Conservation (phyloP, 768 basidiomycete species). For the Phaeotremella skinneri region DNA sequence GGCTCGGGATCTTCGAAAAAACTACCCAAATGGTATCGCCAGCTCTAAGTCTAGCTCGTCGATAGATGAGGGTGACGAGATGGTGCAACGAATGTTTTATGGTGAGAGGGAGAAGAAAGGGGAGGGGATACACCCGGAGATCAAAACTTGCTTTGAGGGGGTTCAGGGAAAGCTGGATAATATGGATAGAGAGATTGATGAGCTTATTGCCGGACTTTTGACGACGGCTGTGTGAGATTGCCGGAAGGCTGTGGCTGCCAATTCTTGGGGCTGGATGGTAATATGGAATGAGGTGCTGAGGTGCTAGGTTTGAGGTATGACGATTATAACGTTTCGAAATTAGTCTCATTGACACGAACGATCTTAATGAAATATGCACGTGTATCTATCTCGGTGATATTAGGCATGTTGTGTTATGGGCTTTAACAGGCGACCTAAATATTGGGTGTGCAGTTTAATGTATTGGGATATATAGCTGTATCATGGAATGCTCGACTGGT, state of each 20-base stretch:
- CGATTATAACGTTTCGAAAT: background rate
- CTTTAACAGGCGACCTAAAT: too few species aligned
- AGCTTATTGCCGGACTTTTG: conserved; percentile 32
- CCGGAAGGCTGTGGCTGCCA: too few species aligned
- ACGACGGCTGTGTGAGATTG: too few species aligned
- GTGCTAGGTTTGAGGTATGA: background rate
- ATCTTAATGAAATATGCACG: too few species aligned
- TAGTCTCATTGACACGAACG: background rate
- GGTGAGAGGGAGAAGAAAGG: conserved; percentile 28
- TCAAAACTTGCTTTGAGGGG: conserved; percentile 32
- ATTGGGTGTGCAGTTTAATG: too few species aligned
- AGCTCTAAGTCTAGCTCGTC: background rate
- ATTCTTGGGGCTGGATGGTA: too few species aligned
- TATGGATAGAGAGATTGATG: conserved; percentile 48
- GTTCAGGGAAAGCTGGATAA: conserved; percentile 35
- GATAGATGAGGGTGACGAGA: conserved; percentile 27
- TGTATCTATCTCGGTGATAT: too few species aligned
- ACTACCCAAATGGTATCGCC: background rate
- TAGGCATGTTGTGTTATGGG: too few species aligned
- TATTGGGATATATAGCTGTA: too few species aligned
- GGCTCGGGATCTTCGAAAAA: conserved; percentile 28
- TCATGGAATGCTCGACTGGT: too few species aligned
- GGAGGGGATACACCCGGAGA: conserved; percentile 32
- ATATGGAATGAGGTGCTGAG: background rate
- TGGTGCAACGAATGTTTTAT: conserved; percentile 37